Conservation (phyloP, 805 yeast species). For the Metschnikowia peoriensis region DNA sequence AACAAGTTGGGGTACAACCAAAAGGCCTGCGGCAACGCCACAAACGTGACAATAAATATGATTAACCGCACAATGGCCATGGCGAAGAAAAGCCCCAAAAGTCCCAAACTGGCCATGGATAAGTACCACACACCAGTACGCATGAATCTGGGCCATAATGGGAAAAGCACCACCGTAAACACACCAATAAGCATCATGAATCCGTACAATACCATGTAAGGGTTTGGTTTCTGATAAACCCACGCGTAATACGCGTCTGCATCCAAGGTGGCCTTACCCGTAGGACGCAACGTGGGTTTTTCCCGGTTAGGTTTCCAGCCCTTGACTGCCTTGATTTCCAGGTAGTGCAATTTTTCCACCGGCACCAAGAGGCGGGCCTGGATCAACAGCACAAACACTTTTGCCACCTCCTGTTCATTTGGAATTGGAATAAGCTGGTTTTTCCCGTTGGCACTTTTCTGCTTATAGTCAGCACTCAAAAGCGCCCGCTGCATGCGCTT, state of each 20-base stretch:
- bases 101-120: constrained; percentile 70
- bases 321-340: constrained; percentile 55
- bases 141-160: constrained; percentile 92
- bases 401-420: constrained; percentile 55
- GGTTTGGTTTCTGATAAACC: constrained; percentile 74
- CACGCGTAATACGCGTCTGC: constrained; percentile 79
- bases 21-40: constrained; percentile 67
- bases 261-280: constrained; percentile 55
- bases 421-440: constrained; percentile 43
- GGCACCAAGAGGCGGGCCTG: constrained; percentile 74
- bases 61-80: constrained; percentile 78
- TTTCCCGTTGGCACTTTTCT: constrained; percentile 46
- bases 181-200: constrained; percentile 64
- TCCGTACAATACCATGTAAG: constrained; percentile 60
- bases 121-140: constrained; percentile 88
- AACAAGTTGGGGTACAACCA: constrained; percentile 97
- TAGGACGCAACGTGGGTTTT: constrained; percentile 57
- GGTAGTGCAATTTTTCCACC: constrained; percentile 67
- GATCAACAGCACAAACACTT: constrained; percentile 64
- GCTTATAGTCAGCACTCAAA: constrained; percentile 65
- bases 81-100: constrained; percentile 71
- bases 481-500: constrained; percentile 83
- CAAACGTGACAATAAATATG: constrained; percentile 57
- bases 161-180: constrained; percentile 71
- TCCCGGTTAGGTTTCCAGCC: constrained; percentile 62